Base-by-base conservation (phyloP, 140 eudicot species). In the Bidens hawaiensis region DNA sequence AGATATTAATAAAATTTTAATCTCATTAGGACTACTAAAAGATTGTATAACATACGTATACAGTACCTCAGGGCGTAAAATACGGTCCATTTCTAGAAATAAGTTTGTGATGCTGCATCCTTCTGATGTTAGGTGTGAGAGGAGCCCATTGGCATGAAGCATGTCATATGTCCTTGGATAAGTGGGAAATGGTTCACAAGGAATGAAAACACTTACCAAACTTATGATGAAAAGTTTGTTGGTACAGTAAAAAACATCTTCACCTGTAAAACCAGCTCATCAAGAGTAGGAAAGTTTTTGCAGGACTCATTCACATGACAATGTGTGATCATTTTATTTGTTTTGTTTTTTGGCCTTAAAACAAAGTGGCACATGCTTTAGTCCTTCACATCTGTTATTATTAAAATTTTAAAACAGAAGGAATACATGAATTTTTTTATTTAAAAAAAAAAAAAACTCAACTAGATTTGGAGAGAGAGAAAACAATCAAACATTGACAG, bases 121-220 rank as follows among this genome's bases (percentile, higher is more conserved):
- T 28, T 70, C 79, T 45, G 84, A 62, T 60, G 51, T 73, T 17
- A 79, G 43, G 66, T 71, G 64, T 2, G 98, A 79, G 36, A 91
- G 83, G 64, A 91, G 96, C 36, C 94, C 91, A 67, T 83, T 82
- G 17, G 86, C 98, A 60, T 91, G 96, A 60, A 91, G 96, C 91
- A 91, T 56, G 79, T 91, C 98, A 45, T 91, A 91, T 23, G 98
- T 84, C 11, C 98, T 84, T 27, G 98, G 98, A 77, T 91, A 91
- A 28, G 98, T 91, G 10, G 98, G 98, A 70, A 91, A 91, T 8
- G 98, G 86, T 60, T 91, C 91, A 55, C 9, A 19, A 16, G 50
- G 6, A 16, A 54, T 30, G 10, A 52, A 42, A 62, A 10, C 13
- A 21, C 23, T 14, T 45, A 23, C 46, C 11, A 46, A 46, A 21